Percentiles rank a stretch among this genome's conserved stretches.
Conservation (phyloP, 768 basidiomycete genomes). For the Jaapia argillacea region DNA sequence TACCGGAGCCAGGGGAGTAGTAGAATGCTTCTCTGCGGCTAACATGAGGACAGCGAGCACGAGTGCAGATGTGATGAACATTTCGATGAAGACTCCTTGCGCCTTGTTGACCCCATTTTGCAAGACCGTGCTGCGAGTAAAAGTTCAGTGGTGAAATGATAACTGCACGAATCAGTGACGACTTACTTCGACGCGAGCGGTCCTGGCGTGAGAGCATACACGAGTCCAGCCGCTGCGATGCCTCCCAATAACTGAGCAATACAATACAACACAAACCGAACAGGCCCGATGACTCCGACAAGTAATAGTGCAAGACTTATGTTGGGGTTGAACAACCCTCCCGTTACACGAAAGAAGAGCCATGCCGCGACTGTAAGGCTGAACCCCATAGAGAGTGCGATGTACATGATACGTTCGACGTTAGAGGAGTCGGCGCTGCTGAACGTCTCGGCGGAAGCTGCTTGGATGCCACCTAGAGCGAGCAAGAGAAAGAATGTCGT, state of each 20-base stretch:
- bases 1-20: slow-evolving; percentile 62
- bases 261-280: slow-evolving; percentile 48
- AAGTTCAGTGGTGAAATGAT: slow-evolving; percentile 4
- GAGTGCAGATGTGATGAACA: slow-evolving; percentile 54
- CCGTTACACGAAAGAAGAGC: slow-evolving; percentile 57
- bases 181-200: slow-evolving; percentile 44
- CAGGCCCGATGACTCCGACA: slow-evolving; percentile 40
- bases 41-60: slow-evolving; percentile 62
- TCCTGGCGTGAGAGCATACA: slow-evolving; percentile 45
- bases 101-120: slow-evolving; percentile 35
- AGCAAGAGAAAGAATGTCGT: slow-evolving; percentile 56
- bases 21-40: slow-evolving; percentile 58
- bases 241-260: slow-evolving; percentile 54
- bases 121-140: slow-evolving; percentile 33
- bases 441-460: slow-evolving; percentile 27
- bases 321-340: slow-evolving; percentile 59
- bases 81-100: slow-evolving; percentile 62
- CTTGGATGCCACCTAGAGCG: slow-evolving; percentile 56
- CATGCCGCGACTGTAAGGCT: slow-evolving; percentile 54
- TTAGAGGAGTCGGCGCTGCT: slow-evolving; percentile 4
- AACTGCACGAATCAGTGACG: not conserved
- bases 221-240: slow-evolving; percentile 46
- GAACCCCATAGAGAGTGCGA: slow-evolving; percentile 51
- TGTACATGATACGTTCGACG: slow-evolving; percentile 39
- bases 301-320: slow-evolving; percentile 51